Evolutionary conservation across 768 basidiomycete genomes (phyloP).

Genomic region (Trametes cubensis): DNA sequence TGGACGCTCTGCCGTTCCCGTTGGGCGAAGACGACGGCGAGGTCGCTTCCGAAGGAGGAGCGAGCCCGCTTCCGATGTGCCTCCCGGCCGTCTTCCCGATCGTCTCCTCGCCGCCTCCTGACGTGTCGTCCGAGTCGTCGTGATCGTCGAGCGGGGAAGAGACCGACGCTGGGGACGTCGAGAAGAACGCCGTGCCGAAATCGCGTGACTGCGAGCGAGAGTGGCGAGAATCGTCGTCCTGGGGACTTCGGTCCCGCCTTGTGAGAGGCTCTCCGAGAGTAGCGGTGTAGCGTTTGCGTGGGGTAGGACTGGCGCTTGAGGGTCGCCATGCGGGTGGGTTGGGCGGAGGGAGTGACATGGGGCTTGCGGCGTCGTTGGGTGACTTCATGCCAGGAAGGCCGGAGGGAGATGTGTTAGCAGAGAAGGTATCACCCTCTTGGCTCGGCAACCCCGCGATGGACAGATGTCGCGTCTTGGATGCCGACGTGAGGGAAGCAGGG

Average conservation of each 20-base stretch:
- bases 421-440: slow-evolving; percentile 21
- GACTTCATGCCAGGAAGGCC: slow-evolving; percentile 28
- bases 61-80: slow-evolving; percentile 29
- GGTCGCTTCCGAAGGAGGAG: slow-evolving; percentile 26
- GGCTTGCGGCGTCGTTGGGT: slow-evolving; percentile 26
- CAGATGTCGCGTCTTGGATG: slow-evolving; percentile 41
- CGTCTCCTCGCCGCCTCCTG: slow-evolving; percentile 54
- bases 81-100: slow-evolving; percentile 55
- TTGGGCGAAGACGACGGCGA: slow-evolving; percentile 33
- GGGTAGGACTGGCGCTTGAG: slow-evolving; percentile 65
- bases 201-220: slow-evolving; percentile 32
- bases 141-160: slow-evolving; percentile 27
- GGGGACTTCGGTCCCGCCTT: slow-evolving; percentile 30
- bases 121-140: slow-evolving; percentile 43
- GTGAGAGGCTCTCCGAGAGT: slow-evolving; percentile 78
- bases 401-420: slow-evolving; percentile 23
- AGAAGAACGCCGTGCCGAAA: slow-evolving; percentile 48
- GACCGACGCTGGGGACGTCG: slow-evolving; percentile 38
- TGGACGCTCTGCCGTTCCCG: slow-evolving; percentile 26
- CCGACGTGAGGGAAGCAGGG: slow-evolving; percentile 38
- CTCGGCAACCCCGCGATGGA: slow-evolving; percentile 53
- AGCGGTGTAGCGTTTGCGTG: slow-evolving; percentile 82
- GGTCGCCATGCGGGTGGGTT: slow-evolving; percentile 44
- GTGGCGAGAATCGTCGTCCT: slow-evolving; percentile 33
- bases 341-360: slow-evolving; percentile 45